Percentiles rank a stretch among this genome's conserved stretches.
Evolutionary conservation across 2,329 filamentous ascomycete genomes (phyloP).

Genomic region (Canariomyces notabilis): DNA sequence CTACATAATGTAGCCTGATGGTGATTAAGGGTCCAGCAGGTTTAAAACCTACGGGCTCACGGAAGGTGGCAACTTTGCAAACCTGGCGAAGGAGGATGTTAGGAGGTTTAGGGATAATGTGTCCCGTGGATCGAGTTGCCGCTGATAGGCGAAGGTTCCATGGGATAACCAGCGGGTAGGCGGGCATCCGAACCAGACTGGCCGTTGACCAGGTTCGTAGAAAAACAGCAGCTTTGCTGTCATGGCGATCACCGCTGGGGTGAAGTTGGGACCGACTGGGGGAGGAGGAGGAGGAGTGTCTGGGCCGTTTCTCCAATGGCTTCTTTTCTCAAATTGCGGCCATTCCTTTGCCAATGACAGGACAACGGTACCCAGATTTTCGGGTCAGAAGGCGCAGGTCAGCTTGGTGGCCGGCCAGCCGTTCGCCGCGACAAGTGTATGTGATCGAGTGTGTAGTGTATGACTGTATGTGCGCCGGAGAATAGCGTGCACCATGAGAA

Average conservation of each 20-base stretch:
- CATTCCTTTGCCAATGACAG: slow-evolving; percentile 13
- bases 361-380: slow-evolving; percentile 4
- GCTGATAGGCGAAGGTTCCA: not conserved
- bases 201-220: not conserved
- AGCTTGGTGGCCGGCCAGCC: slow-evolving; percentile 8
- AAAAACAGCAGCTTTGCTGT: not conserved
- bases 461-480: too few species aligned
- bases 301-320: too few species aligned
- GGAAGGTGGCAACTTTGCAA: too few species aligned
- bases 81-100: too few species aligned
- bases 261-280: not conserved
- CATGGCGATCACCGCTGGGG: not conserved
- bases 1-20: too few species aligned
- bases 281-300: too few species aligned
- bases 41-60: too few species aligned
- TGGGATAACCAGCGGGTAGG: not conserved
- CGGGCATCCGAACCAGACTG: not conserved
- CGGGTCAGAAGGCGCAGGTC: slow-evolving; percentile 1
- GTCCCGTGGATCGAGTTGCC: too few species aligned
- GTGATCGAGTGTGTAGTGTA: slow-evolving; percentile 5
- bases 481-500: too few species aligned
- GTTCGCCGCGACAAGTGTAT: slow-evolving; percentile 6
- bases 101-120: too few species aligned
- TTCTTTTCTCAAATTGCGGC: slow-evolving; percentile 4
- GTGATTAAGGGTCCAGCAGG: too few species aligned